Conservation (phyloP, 345 rosid species). For the Chamaenerion angustifolium region DNA sequence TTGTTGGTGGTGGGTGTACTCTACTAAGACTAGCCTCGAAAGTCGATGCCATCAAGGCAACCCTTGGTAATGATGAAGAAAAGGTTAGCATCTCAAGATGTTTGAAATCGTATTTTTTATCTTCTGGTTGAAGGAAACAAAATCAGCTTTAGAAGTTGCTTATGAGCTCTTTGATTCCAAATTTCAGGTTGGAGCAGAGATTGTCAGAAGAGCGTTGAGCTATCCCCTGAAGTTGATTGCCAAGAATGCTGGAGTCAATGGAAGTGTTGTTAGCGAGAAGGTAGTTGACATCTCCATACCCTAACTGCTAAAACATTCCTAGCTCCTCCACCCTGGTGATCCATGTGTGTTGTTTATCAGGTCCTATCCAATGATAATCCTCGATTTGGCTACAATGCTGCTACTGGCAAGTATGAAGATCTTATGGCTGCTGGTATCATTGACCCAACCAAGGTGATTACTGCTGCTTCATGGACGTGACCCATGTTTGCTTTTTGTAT, state of each 20-base stretch:
- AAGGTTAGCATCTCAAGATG: slow-evolving; percentile 38
- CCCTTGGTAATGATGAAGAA: slow-evolving; percentile 75
- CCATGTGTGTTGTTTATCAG: slow-evolving; percentile 16
- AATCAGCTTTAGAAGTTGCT: neutral
- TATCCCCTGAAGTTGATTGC: slow-evolving; percentile 89
- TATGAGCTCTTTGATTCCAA: neutral
- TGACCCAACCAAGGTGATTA: slow-evolving; percentile 96
- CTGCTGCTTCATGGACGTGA: no score
- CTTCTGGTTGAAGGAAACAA: no score
- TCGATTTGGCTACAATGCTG: slow-evolving; percentile 77
- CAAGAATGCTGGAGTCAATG: slow-evolving; percentile 91
- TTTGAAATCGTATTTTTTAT: no score
- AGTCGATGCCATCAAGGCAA: slow-evolving; percentile 61
- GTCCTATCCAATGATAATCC: slow-evolving; percentile 62
- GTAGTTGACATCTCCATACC: slow-evolving; percentile 10
- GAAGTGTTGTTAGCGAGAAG: slow-evolving; percentile 95
- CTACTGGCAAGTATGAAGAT: slow-evolving; percentile 90
- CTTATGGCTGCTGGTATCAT: slow-evolving; percentile 95
- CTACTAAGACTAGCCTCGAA: slow-evolving; percentile 52
- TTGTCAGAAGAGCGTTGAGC: slow-evolving; percentile 77
- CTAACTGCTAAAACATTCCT: no score
- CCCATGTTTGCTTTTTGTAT: no score
- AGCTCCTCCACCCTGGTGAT: no score
- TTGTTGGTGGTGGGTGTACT: slow-evolving; percentile 88
- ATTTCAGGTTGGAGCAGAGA: slow-evolving; percentile 80